Base-by-base conservation (phyloP, 2,329 filamentous ascomycete genomes). In the Arachnomyces sp. region DNA sequence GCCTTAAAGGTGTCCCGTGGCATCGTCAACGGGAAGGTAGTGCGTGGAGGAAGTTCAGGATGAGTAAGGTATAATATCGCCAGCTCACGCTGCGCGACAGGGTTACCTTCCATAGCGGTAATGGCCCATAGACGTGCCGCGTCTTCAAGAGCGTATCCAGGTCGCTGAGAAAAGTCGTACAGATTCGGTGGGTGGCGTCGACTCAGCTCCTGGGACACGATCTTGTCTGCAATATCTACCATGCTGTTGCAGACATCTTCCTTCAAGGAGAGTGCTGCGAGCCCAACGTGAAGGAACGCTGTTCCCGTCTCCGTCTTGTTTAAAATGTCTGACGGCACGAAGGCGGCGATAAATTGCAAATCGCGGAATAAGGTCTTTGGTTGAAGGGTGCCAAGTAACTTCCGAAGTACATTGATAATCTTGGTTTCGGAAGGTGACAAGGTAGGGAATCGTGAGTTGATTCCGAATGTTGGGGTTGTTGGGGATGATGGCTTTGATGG, bases 1-100 rank as follows among this genome's bases (percentile, higher is more conserved):
- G 84, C 82, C 64, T 90, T 92, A 68, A 96, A 96, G 0, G 93
- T 88, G 54, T 95, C 88, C 16, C 82, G 74, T 0, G 88, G 84
- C 55, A 84, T 83, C 12, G 84, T 85, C 38, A 96, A 73, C 1
- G 92, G 92, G 31, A 93, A 70, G 0, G 88, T 87, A 7, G 87
- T 83, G 16, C 85, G 77, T 9, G 76, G 73, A 11, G 95, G 79
- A 12, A 92, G 75, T 58, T 94, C 87, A 0, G 92, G 89, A 51
- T 94, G 84, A 0, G 87, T 92, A 30, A 98, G 76, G 59, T 95
- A 96, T 54, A 96, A 83, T 46, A 94, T 84, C 2, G 85, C 92
- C 12, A 98, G 74, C 64, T 98, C 92, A 37, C 92, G 81, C 66
- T 96, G 89, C 4, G 90, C 89, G 9, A 85, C 84, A 0, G 88